Conservation (phyloP, 148 eudicot species). For the Amaranthus palmeri region DNA sequence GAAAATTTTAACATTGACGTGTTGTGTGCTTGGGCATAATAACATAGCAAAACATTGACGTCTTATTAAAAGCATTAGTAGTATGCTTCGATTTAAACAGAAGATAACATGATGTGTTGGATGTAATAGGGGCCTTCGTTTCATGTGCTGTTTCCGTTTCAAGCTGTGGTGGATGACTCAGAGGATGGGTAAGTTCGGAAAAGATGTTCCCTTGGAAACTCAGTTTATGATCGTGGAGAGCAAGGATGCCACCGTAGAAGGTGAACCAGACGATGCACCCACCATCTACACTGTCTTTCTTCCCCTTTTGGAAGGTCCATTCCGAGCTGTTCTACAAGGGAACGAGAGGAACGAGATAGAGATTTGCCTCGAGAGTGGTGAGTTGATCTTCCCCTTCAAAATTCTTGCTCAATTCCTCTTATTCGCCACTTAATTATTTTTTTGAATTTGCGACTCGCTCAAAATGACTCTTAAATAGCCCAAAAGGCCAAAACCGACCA, state of each 20-base stretch:
- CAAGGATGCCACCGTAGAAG: slow-evolving; percentile 47
- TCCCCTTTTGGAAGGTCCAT: slow-evolving; percentile 86
- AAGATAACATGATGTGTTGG: slow-evolving; percentile 1
- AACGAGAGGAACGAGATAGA: slow-evolving; percentile 76
- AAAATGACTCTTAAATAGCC: too few species aligned
- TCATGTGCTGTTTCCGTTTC: slow-evolving; percentile 92
- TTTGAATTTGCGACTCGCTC: too few species aligned
- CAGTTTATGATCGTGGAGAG: slow-evolving; percentile 89
- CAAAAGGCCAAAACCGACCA: too few species aligned
- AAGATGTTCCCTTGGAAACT: slow-evolving; percentile 86
- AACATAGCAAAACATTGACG: too few species aligned
- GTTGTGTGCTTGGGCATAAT: too few species aligned
- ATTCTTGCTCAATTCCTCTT: slow-evolving; percentile 2
- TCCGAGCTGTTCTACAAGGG: slow-evolving; percentile 95
- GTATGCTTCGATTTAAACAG: not conserved
- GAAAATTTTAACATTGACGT: too few species aligned
- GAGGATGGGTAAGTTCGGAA: slow-evolving; percentile 81
- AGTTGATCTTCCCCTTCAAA: slow-evolving; percentile 39
- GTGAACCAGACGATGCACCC: slow-evolving; percentile 44
- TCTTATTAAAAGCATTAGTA: not conserved
- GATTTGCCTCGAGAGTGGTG: slow-evolving; percentile 97
- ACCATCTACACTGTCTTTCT: slow-evolving; percentile 81
- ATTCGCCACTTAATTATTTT: not conserved
- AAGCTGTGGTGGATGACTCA: slow-evolving; percentile 99
- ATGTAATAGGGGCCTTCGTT: slow-evolving; percentile 59